Evolutionary conservation across 108 stramenopile species (phyloP).

Genomic region (Licmophora abbreviata): DNA sequence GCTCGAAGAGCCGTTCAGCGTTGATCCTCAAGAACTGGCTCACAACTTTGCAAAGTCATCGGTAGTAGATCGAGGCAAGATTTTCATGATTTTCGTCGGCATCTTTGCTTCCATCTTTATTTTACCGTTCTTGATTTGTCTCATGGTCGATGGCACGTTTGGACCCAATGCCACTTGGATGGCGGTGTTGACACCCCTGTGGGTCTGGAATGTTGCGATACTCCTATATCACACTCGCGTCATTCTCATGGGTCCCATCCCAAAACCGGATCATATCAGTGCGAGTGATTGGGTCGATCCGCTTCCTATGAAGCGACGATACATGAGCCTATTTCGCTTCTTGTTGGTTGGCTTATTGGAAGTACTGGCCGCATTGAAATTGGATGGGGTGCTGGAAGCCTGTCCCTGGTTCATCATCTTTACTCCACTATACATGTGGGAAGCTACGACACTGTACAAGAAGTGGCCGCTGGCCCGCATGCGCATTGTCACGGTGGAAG

Average conservation of each 20-base stretch:
- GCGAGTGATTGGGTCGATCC: conserved; percentile 85
- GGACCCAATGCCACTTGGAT: conserved; percentile 55
- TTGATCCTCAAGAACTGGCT: conserved; percentile 85
- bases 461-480: conserved; percentile 53
- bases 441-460: conserved; percentile 51
- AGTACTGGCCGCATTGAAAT: conserved; percentile 44
- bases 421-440: conserved; percentile 64
- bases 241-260: conserved; percentile 76
- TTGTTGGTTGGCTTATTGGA: conserved; percentile 55
- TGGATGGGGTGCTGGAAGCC: conserved; percentile 37
- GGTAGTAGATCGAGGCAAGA: conserved; percentile 66
- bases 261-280: conserved; percentile 70
- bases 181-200: conserved; percentile 63
- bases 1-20: conserved; percentile 76
- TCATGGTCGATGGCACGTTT: conserved; percentile 72
- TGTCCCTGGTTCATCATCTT: conserved; percentile 61
- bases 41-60: conserved; percentile 76
- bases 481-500: conserved; percentile 66
- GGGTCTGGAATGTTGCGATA: conserved; percentile 73
- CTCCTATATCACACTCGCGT: conserved; percentile 69
- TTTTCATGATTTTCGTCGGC: conserved; percentile 78
- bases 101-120: conserved; percentile 57
- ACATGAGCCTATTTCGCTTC: conserved; percentile 50
- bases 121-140: conserved; percentile 64
- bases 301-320: conserved; percentile 63